Evolutionary conservation across 768 basidiomycete genomes (phyloP).

Genomic region (Tephrocybe sp.): DNA sequence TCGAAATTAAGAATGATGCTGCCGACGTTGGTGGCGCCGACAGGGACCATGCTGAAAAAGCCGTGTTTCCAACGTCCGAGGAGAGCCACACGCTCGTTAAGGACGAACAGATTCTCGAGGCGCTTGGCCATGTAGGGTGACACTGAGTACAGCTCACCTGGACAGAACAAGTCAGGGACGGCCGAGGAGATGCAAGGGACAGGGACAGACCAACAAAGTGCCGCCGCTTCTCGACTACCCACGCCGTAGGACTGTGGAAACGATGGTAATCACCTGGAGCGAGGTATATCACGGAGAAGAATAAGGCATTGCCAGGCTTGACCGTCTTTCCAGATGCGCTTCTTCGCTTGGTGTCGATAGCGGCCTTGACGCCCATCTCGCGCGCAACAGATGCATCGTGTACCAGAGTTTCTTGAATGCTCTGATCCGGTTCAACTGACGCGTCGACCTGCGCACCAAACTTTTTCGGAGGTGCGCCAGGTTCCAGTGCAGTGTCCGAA

Average conservation of each 20-base stretch:
- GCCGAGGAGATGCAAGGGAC: background rate
- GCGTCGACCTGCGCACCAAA: conserved; percentile 74
- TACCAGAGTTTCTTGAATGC: conserved; percentile 54
- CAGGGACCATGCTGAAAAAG: conserved; percentile 97
- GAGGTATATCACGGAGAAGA: conserved; percentile 94
- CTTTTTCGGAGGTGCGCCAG: conserved; percentile 42
- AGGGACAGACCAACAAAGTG: conserved; percentile 83
- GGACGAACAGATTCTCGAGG: conserved; percentile 88
- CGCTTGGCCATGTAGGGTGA: conserved; percentile 95
- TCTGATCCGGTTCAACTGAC: conserved; percentile 55
- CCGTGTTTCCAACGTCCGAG: conserved; percentile 94
- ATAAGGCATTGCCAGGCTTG: conserved; percentile 80
- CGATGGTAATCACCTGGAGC: conserved; percentile 98
- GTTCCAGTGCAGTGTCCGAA: conserved; percentile 27
- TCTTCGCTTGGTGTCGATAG: conserved; percentile 28
- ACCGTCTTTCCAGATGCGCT: conserved; percentile 46
- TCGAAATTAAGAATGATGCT: conserved; percentile 97
- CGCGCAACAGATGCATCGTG: conserved; percentile 73
- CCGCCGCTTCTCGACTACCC: conserved; percentile 95
- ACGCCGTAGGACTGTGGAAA: conserved; percentile 93
- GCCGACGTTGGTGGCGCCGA: conserved; percentile 98
- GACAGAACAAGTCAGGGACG: background rate
- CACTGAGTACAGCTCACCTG: conserved; percentile 93
- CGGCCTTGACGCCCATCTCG: conserved; percentile 59
- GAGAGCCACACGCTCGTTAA: conserved; percentile 97